Base-by-base conservation (phyloP, 2,329 filamentous ascomycete species). In the Emergomyces pasteurianus region DNA sequence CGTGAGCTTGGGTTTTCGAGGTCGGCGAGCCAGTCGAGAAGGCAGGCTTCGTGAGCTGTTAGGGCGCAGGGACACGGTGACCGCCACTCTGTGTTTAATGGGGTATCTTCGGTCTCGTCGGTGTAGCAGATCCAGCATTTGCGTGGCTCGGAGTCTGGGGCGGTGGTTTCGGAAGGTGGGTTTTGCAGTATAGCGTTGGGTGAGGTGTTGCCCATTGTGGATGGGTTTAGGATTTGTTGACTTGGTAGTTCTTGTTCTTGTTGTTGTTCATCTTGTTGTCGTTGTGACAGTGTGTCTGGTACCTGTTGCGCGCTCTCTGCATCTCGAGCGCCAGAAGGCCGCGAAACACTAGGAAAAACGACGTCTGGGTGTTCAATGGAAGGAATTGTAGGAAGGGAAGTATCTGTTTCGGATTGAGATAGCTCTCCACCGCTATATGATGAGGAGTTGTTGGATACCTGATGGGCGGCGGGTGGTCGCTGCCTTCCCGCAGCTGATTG, bases 11-110 rank as follows among this genome's bases (percentile, higher is more conserved):
- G 82, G 26, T 82, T 79, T 75, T 96, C 91, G 70, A 90, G 84
- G 70, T 96, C 90, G n/a, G 89, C 87, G 21, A 97, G 87, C 92
- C 92, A 99, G 68, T 90, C 88, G 46, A 97, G 80, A 65, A 97
- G 81, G 72, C 92, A 96, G 63, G 85, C 83, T 72, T 97, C 91
- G 72, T 99, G 94, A 1, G 92, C 94, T 60, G 89, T 89, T 46
- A 99, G 80, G 14, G 89, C 91, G 75, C 94, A 99, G 0, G 87
- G 88, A 72, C 94, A 99, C 1, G 94, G 92, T 60, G 88, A 89
- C 52, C 90, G 86, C 92, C 94, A 99, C 66, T 81, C 79, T 1
- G 80, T 79, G 31, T 81, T 81, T 14, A 80, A 78, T 9, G 81
- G 81, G 26, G 72, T 74, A 61, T 87, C 84, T 68, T 87, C 85